Conservation (phyloP, 768 basidiomycete genomes). For the Tricholoma saponaceum region DNA sequence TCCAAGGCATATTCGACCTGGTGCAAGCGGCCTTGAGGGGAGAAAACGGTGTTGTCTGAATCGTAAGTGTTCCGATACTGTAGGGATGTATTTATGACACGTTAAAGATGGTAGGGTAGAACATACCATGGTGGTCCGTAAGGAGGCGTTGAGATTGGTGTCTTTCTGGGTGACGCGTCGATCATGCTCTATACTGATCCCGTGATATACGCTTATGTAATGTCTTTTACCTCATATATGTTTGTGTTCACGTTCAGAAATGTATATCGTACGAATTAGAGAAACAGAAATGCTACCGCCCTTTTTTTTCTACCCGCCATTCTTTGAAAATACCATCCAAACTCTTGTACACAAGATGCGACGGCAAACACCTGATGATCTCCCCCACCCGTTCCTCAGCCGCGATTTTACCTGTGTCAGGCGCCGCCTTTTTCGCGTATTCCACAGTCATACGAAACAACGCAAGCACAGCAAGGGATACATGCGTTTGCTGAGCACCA, state of each 20-base stretch:
- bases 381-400: slow-evolving; percentile 79
- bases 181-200: neutral
- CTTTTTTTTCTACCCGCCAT: slow-evolving; percentile 82
- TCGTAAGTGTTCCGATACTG: slow-evolving; percentile 97
- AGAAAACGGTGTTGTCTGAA: slow-evolving; percentile 97
- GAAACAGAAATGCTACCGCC: slow-evolving; percentile 35
- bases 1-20: slow-evolving; percentile 99
- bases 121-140: slow-evolving; percentile 31
- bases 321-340: slow-evolving; percentile 95
- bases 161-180: slow-evolving; percentile 24
- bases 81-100: slow-evolving; percentile 16
- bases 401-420: slow-evolving; percentile 63
- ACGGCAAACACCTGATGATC: slow-evolving; percentile 86
- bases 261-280: neutral
- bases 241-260: neutral
- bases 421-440: slow-evolving; percentile 69
- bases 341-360: slow-evolving; percentile 84
- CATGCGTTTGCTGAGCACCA: slow-evolving; percentile 87
- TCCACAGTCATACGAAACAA: slow-evolving; percentile 84
- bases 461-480: slow-evolving; percentile 88
- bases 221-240: too few species aligned
- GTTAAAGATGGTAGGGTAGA: slow-evolving; percentile 8
- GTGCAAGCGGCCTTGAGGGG: slow-evolving; percentile 93
- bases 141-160: slow-evolving; percentile 2
- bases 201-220: neutral